Evolutionary conservation across 768 basidiomycete species (phyloP).

Genomic region (Leucocoprinus sp.): DNA sequence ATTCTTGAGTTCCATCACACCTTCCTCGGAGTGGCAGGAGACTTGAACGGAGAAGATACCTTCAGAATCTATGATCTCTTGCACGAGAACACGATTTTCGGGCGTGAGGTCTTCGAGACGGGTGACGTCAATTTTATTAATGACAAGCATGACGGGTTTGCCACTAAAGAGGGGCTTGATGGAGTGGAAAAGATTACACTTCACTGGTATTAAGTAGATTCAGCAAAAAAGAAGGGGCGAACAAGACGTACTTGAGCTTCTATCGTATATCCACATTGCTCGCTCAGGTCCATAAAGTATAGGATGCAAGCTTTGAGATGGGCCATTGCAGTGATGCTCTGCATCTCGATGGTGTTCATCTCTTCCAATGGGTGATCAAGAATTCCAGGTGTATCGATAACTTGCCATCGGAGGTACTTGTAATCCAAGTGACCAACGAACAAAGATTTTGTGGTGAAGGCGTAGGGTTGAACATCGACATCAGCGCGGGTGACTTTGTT

Average conservation of each 20-base stretch:
- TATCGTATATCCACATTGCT: conserved; percentile 96
- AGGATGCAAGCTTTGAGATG: conserved; percentile 90
- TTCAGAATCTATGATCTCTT: conserved; percentile 75
- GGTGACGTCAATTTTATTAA: conserved; percentile 96
- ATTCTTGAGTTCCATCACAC: conserved; percentile 95
- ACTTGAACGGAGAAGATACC: conserved; percentile 73
- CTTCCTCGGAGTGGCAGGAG: conserved; percentile 94
- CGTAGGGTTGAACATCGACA: conserved; percentile 98
- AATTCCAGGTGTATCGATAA: conserved; percentile 98
- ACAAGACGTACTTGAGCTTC: conserved; percentile 78
- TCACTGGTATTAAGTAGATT: background rate
- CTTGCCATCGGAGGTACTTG: conserved; percentile 99
- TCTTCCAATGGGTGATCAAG: conserved; percentile 98
- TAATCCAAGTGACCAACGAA: conserved; percentile 99
- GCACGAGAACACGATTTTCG: conserved; percentile 71
- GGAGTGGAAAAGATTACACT: conserved; percentile 99
- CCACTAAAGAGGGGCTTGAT: conserved; percentile 95
- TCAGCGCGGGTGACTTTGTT: conserved; percentile 99
- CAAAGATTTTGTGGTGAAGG: conserved; percentile 97
- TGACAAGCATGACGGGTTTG: conserved; percentile 89
- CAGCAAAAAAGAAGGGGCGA: background rate
- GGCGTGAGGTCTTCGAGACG: conserved; percentile 77
- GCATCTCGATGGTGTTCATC: conserved; percentile 99
- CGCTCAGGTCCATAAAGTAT: conserved; percentile 98
- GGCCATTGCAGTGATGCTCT: conserved; percentile 95